A percentile compares a stretch with the other conserved stretches of the same genome.
phyloP scores from a whole-genome alignment of 1,284 basidiomycete genomes.

The Thecaphora thlaspeos region DNA sequence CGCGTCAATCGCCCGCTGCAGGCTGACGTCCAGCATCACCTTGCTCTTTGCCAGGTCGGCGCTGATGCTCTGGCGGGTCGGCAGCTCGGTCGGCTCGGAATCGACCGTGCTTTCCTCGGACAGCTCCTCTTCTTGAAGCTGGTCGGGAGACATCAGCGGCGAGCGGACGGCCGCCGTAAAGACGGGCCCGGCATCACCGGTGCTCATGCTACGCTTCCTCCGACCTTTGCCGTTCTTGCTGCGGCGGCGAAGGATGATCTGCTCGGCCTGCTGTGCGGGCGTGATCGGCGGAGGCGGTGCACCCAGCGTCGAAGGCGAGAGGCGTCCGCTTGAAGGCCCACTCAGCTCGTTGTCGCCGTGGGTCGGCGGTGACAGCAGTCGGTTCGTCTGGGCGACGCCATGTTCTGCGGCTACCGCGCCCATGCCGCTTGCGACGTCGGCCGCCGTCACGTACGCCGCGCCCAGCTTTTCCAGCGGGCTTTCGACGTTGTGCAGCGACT shows the following conservation, averaged over 20 bases:
- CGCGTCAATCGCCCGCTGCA: conserved; percentile 38
- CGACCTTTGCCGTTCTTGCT: conserved; percentile 38
- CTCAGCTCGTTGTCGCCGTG: not conserved
- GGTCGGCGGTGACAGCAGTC: not conserved
- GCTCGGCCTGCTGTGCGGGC: conserved; percentile 45
- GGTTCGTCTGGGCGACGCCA: not conserved
- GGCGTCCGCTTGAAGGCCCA: not conserved
- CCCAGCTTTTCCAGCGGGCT: conserved; percentile 42
- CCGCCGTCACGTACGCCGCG: conserved; percentile 3
- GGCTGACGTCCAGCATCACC: conserved; percentile 38
- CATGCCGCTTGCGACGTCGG: too few relatives aligned
- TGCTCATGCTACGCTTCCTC: conserved; percentile 44
- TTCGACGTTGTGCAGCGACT: conserved; percentile 17
- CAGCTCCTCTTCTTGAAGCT: conserved; percentile 1
- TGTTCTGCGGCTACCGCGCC: too few relatives aligned
- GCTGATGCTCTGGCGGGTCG: conserved; percentile 36
- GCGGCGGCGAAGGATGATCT: conserved; percentile 45
- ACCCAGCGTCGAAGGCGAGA: conserved; percentile 6
- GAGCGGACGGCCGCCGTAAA: conserved; percentile 22
- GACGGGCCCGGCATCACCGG: conserved; percentile 27
- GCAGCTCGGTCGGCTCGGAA: conserved; percentile 20
- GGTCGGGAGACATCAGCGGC: not conserved
- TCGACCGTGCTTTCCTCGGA: conserved; percentile 3
- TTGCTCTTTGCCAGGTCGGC: conserved; percentile 41
- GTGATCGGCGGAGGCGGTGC: conserved; percentile 25